Base-by-base conservation (phyloP, 1,284 basidiomycete genomes). In the Sporisorium scitamineum region DNA sequence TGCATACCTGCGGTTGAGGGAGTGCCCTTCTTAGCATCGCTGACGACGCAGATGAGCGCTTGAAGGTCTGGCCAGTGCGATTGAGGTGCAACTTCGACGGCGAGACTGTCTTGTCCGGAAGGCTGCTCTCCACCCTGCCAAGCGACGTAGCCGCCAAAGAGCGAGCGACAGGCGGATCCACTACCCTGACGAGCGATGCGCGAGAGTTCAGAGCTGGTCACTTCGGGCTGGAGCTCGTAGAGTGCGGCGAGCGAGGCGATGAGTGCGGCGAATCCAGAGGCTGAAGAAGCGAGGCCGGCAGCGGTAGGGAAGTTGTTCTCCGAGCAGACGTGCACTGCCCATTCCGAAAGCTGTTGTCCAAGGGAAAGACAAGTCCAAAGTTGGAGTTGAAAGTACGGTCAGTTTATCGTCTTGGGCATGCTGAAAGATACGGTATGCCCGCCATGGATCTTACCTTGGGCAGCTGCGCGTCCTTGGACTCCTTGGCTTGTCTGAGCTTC, bases 301-400 rank as follows among this genome's bases (percentile, higher is more conserved):
- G 97, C 97, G 6, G 96, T 99, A 26, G 96, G 96, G 89, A 99
- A 99, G 89, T 99, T 99, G 90, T 99, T 99, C 88, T 91, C 92
- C 11, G 95, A 98, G 67, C 91, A 91, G 76, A 99, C 95, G 87
- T 94, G 80, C 13, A 83, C 78, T 16, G 74, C 62, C 71, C 76
- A 85, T 66, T 67, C 54, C 18, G 78, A 85, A 18, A 81, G 76
- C 70, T 80, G 63, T 45, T 13, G 29, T 22, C 29, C 5, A 24
- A 20, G 14, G 8, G 3, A 20, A 3, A 42, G 8, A 37, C n/a
- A n/a, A n/a, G n/a, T n/a, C 5, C 20, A 39, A 45, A 31, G 41
- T 5, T 42, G 8, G 16, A 20, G 41, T 20, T 42, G 41, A 18
- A 4, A 16, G 10, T 2, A 31, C 10, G n/a, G 29, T 50, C 48